phyloP scores from a whole-genome alignment of 352 stramenopile genomes.

The Phytophthora vignae region DNA sequence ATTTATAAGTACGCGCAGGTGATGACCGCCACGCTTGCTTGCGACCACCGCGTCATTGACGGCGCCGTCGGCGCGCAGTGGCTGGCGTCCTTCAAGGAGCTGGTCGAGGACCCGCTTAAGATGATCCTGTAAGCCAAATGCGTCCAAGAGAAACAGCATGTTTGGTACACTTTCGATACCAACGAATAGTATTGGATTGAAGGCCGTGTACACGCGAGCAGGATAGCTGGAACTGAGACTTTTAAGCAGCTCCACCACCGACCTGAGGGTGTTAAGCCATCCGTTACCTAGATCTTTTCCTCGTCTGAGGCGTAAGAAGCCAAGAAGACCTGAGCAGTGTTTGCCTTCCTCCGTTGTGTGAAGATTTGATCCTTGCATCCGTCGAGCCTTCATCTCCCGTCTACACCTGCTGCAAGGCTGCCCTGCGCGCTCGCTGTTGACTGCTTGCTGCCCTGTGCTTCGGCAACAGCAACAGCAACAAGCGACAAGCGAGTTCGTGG shows the following conservation, averaged over 20 bases:
- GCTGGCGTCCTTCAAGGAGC: constrained; percentile 95
- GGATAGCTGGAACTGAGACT: no score
- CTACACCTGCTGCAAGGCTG: no score
- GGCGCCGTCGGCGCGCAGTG: constrained; percentile 97
- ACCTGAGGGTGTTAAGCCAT: not conserved
- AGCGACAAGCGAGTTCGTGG: no score
- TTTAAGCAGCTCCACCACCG: not conserved
- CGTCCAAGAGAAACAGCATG: not conserved
- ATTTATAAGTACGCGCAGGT: constrained; percentile 93
- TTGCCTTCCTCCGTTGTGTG: not conserved
- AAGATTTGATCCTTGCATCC: no score
- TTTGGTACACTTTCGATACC: not conserved
- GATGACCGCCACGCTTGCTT: constrained; percentile 96
- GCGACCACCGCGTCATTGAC: constrained; percentile 98
- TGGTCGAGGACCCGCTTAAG: constrained; percentile 97
- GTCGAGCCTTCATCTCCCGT: no score
- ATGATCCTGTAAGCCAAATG: constrained; percentile 93
- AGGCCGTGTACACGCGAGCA: not conserved
- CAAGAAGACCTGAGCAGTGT: not conserved
- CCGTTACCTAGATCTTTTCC: not conserved
- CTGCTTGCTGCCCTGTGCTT: no score
- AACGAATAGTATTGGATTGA: not conserved
- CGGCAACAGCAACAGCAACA: no score
- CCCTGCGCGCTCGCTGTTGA: no score
- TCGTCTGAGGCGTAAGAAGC: not conserved